Conservation (phyloP, 2,329 filamentous ascomycete species). For the Aspergillus niger region DNA sequence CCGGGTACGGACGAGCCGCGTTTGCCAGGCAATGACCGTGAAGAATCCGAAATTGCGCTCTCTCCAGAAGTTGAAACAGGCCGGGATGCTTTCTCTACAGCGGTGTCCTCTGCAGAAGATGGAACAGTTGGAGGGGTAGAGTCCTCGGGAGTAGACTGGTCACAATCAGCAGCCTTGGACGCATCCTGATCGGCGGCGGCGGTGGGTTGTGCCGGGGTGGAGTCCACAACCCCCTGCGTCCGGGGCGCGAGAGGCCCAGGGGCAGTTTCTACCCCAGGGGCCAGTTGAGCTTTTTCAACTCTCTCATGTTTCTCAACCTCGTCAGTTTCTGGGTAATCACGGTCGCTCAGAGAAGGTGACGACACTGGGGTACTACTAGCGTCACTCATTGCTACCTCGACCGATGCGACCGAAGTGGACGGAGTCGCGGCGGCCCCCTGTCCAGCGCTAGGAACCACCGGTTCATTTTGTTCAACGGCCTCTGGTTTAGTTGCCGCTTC, state of each 20-base stretch:
- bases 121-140: constrained; percentile 11
- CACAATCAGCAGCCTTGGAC: constrained; percentile 9
- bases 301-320: constrained; percentile 37
- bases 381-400: constrained; percentile 24
- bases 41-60: constrained; percentile 29
- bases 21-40: constrained; percentile 28
- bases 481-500: neutral
- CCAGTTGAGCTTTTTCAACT: constrained; percentile 32
- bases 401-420: constrained; percentile 22
- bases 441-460: constrained; percentile 6
- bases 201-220: constrained; percentile 18
- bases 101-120: constrained; percentile 8
- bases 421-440: constrained; percentile 24
- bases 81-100: constrained; percentile 21
- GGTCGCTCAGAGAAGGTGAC: constrained; percentile 25
- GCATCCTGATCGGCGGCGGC: constrained; percentile 12
- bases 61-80: constrained; percentile 34
- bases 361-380: constrained; percentile 24
- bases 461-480: neutral
- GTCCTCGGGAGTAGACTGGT: constrained; percentile 11
- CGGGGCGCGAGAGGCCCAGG: constrained; percentile 1
- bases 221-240: constrained; percentile 30
- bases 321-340: constrained; percentile 20
- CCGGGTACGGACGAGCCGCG: constrained; percentile 28
- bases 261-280: constrained; percentile 7